Conservation (phyloP, 1,139 yeast species). For the Suhomyces kunorum region DNA sequence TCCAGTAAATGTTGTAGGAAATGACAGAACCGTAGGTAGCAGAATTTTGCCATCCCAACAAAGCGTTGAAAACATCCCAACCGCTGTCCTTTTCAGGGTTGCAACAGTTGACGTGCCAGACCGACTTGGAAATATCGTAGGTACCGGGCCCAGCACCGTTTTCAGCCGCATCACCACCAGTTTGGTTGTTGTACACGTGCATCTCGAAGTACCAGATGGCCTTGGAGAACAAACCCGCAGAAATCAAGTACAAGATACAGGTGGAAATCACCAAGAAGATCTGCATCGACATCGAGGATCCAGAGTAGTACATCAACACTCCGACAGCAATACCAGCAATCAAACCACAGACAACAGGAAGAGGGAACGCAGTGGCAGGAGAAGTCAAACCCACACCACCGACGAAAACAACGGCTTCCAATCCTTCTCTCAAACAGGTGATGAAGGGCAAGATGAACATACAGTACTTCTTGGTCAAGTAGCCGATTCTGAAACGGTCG, state of each 20-base stretch:
- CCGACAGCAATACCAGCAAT: conserved; percentile 40
- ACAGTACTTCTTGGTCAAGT: conserved; percentile 36
- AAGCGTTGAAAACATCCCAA: conserved; percentile 92
- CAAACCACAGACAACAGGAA: conserved; percentile 41
- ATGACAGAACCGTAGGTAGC: conserved; percentile 31
- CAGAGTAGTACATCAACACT: conserved; percentile 40
- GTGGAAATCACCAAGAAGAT: conserved; percentile 44
- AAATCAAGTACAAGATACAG: conserved; percentile 44
- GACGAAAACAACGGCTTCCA: conserved; percentile 50
- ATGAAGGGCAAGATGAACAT: conserved; percentile 45
- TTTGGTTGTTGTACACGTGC: conserved; percentile 51
- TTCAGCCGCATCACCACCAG: conserved; percentile 80
- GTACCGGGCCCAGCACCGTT: conserved; percentile 94
- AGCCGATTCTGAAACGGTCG: conserved; percentile 22
- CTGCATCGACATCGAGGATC: conserved; percentile 44
- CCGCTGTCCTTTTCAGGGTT: conserved; percentile 88
- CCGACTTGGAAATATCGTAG: conserved; percentile 72
- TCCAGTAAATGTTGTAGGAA: conserved; percentile 29
- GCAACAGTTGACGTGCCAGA: conserved; percentile 98
- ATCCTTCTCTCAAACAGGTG: conserved; percentile 49
- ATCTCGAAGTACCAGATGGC: conserved; percentile 90
- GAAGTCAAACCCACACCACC: conserved; percentile 50
- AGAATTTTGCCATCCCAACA: conserved; percentile 32
- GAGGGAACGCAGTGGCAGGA: conserved; percentile 42
- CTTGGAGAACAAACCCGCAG: conserved; percentile 51